phyloP scores from a whole-genome alignment of 805 yeast species.

The Saturnispora mendoncae region DNA sequence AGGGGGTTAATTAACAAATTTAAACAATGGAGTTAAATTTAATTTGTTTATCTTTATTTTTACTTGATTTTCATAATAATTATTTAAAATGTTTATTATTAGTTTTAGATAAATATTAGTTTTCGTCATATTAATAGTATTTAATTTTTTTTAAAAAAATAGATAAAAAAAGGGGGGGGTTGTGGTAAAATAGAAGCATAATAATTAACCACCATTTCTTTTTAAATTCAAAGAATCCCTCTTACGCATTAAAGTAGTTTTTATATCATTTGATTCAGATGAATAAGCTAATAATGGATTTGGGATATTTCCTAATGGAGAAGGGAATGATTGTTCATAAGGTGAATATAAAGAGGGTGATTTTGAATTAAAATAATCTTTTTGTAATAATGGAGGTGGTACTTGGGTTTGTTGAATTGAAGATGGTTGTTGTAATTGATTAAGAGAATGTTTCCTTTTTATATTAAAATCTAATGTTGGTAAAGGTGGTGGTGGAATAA shows the following conservation, averaged over 20 bases:
- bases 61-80: too few species aligned
- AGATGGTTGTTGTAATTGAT: conserved; percentile 1
- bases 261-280: conserved; percentile 2
- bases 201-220: conserved; percentile 5
- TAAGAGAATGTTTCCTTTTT: conserved; percentile 5
- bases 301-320: conserved; percentile 1
- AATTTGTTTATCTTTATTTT: background rate
- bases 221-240: conserved; percentile 7
- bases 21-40: conserved; percentile 63
- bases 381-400: background rate
- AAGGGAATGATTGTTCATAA: conserved; percentile 13
- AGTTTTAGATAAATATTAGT: too few species aligned
- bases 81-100: too few species aligned
- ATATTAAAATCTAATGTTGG: background rate
- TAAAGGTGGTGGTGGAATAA: background rate
- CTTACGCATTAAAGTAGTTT: conserved; percentile 8
- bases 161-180: background rate
- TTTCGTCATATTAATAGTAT: too few species aligned
- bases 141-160: too few species aligned
- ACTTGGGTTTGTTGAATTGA: background rate
- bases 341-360: conserved; percentile 11
- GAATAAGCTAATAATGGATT: background rate
- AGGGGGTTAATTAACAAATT: conserved; percentile 90
- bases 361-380: conserved; percentile 4
- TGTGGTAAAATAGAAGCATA: background rate